A percentile compares a stretch with the other conserved stretches of the same genome.
Conservation (phyloP, 768 basidiomycete genomes). For the Agrocybe praecox region DNA sequence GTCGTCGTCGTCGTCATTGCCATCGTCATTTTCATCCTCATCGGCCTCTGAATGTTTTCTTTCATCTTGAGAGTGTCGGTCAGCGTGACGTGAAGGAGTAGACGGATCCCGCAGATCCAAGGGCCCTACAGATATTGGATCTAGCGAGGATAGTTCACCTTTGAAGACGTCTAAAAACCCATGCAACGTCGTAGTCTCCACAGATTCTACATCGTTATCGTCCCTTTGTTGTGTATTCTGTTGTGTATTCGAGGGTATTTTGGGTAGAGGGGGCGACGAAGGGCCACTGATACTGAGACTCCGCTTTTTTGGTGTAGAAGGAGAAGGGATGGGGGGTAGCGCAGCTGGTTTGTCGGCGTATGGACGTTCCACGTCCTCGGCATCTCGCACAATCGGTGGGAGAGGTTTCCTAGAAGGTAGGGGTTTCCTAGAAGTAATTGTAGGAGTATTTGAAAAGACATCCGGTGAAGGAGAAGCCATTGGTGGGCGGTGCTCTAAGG, state of each 20-base stretch:
- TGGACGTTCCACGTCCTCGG: constrained; percentile 50
- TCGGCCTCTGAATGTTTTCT: constrained; percentile 30
- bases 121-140: constrained; percentile 41
- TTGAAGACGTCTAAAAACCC: constrained; percentile 75
- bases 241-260: constrained; percentile 43
- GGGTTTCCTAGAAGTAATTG: constrained; percentile 25
- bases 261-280: constrained; percentile 33
- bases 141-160: constrained; percentile 70
- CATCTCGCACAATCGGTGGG: constrained; percentile 50
- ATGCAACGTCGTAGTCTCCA: constrained; percentile 35
- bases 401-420: constrained; percentile 54
- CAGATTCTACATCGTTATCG: constrained; percentile 1
- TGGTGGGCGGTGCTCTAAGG: constrained; percentile 40
- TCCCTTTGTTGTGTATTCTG: constrained; percentile 15
- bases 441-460: constrained; percentile 39
- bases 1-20: constrained; percentile 1
- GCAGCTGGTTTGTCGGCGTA: constrained; percentile 50
- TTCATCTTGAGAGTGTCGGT: constrained; percentile 26
- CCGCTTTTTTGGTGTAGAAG: constrained; percentile 51
- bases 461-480: constrained; percentile 45
- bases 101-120: constrained; percentile 72
- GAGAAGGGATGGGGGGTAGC: constrained; percentile 34
- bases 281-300: constrained; percentile 76
- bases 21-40: constrained; percentile 21
- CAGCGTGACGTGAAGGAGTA: constrained; percentile 48